Evolutionary conservation across 1,139 yeast genomes (phyloP).

Genomic region (Kodamaea plutei): DNA sequence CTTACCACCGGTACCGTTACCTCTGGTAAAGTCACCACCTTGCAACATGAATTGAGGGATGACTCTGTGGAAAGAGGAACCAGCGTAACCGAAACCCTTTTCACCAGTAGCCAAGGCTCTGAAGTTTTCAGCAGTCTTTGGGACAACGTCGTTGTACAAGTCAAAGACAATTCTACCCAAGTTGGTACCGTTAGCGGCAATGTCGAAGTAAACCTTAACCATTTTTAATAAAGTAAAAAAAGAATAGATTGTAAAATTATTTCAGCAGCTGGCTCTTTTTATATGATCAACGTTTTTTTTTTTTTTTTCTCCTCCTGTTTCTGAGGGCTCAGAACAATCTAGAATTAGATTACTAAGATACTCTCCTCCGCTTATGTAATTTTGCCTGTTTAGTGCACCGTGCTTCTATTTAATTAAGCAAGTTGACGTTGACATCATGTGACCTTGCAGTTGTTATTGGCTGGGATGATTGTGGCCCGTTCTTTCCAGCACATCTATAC

Average conservation of each 20-base stretch:
- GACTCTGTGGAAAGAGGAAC: constrained; percentile 95
- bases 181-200: constrained; percentile 59
- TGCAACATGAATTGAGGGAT: constrained; percentile 98
- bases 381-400: too few species aligned
- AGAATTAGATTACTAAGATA: too few species aligned
- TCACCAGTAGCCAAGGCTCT: constrained; percentile 96
- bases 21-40: constrained; percentile 97
- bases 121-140: constrained; percentile 98
- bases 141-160: constrained; percentile 90
- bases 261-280: constrained; percentile 1
- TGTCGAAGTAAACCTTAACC: constrained; percentile 73
- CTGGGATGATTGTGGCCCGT: too few species aligned
- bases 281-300: too few species aligned
- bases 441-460: too few species aligned
- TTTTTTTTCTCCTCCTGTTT: constrained; percentile 1
- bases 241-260: too few species aligned
- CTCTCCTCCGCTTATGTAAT: too few species aligned
- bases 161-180: constrained; percentile 77
- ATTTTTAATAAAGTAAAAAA: constrained; percentile 19
- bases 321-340: constrained; percentile 4
- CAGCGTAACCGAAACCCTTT: constrained; percentile 93
- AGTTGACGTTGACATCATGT: too few species aligned
- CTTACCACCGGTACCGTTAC: constrained; percentile 97
- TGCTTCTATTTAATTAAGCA: too few species aligned
- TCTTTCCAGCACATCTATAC: too few species aligned